A percentile compares a stretch with the other conserved stretches of the same genome.
phyloP scores from a whole-genome alignment of 2,329 filamentous ascomycete genomes.

The Ophiosphaerella herpotricha region DNA sequence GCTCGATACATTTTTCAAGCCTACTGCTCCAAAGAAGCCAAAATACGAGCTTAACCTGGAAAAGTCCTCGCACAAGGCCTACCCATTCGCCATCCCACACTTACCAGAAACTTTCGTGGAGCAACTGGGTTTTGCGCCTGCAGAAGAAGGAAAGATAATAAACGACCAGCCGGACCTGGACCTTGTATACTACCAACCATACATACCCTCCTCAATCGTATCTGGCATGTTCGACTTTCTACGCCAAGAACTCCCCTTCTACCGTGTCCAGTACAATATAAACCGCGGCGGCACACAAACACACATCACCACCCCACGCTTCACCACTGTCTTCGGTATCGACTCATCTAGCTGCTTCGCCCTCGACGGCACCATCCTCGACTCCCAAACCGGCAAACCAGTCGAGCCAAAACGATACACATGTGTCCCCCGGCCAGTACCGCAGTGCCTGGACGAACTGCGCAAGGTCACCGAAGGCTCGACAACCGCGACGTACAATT shows the following conservation, averaged over 20 bases:
- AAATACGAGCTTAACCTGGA: constrained; percentile 37
- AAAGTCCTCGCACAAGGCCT: constrained; percentile 54
- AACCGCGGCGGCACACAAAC: constrained; percentile 67
- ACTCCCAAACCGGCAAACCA: constrained; percentile 50
- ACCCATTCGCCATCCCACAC: constrained; percentile 58
- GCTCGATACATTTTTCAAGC: constrained; percentile 70
- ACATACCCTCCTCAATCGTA: constrained; percentile 62
- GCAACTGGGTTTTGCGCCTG: constrained; percentile 53
- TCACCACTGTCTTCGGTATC: constrained; percentile 64
- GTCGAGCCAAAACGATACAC: constrained; percentile 57
- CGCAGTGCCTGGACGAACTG: constrained; percentile 69
- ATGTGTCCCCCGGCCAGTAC: constrained; percentile 70
- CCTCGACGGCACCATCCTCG: constrained; percentile 40
- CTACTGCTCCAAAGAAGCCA: constrained; percentile 48
- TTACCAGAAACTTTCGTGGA: constrained; percentile 52
- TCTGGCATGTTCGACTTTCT: constrained; percentile 71
- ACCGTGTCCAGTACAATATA: constrained; percentile 74
- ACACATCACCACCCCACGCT: constrained; percentile 66
- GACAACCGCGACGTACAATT: constrained; percentile 73
- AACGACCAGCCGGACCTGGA: constrained; percentile 73
- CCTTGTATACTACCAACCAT: constrained; percentile 76
- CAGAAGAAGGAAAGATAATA: constrained; percentile 60
- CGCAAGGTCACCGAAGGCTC: constrained; percentile 66
- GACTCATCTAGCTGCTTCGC: constrained; percentile 68
- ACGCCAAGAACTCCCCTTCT: constrained; percentile 73